A percentile compares a stretch with the other conserved stretches of the same genome.
phyloP scores from a whole-genome alignment of 2,329 filamentous ascomycete genomes.

The Fusarium piperis region DNA sequence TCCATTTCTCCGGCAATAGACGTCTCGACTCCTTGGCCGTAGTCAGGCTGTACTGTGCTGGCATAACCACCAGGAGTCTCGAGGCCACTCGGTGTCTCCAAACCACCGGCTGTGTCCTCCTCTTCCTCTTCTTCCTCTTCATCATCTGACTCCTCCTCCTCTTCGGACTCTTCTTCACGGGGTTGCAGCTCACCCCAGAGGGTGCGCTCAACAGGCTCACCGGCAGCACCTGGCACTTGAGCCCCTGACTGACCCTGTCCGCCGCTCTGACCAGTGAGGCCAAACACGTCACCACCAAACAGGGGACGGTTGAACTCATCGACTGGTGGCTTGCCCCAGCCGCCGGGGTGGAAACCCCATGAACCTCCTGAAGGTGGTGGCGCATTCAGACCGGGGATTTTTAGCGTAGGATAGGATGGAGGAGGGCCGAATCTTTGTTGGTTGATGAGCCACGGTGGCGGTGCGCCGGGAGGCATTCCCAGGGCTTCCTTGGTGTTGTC shows the following conservation, averaged over 20 bases:
- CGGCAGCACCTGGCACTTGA: slow-evolving; percentile 56
- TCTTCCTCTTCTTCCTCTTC: slow-evolving; percentile 72
- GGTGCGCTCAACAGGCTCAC: slow-evolving; percentile 85
- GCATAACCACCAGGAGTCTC: slow-evolving; percentile 85
- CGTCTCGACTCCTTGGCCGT: slow-evolving; percentile 74
- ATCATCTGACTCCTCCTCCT: slow-evolving; percentile 80
- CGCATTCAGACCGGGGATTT: slow-evolving; percentile 93
- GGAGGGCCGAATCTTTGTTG: slow-evolving; percentile 94
- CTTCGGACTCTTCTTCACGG: slow-evolving; percentile 76
- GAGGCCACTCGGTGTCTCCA: slow-evolving; percentile 79
- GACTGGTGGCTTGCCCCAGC: slow-evolving; percentile 94
- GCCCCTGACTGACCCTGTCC: slow-evolving; percentile 46
- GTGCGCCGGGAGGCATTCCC: slow-evolving; percentile 90
- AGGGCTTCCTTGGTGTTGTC: slow-evolving; percentile 92
- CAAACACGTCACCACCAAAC: slow-evolving; percentile 95
- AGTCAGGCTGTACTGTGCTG: slow-evolving; percentile 84
- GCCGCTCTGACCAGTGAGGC: slow-evolving; percentile 66
- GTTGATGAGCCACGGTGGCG: slow-evolving; percentile 97
- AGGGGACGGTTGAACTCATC: slow-evolving; percentile 92
- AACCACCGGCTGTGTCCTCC: slow-evolving; percentile 70
- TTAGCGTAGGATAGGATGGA: slow-evolving; percentile 93
- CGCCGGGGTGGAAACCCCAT: slow-evolving; percentile 96
- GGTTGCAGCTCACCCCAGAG: slow-evolving; percentile 94
- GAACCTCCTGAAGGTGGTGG: slow-evolving; percentile 87
- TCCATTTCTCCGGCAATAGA: slow-evolving; percentile 89